phyloP scores from a whole-genome alignment of 2,329 filamentous ascomycete genomes.

The Neopestalotiopsis sp. region DNA sequence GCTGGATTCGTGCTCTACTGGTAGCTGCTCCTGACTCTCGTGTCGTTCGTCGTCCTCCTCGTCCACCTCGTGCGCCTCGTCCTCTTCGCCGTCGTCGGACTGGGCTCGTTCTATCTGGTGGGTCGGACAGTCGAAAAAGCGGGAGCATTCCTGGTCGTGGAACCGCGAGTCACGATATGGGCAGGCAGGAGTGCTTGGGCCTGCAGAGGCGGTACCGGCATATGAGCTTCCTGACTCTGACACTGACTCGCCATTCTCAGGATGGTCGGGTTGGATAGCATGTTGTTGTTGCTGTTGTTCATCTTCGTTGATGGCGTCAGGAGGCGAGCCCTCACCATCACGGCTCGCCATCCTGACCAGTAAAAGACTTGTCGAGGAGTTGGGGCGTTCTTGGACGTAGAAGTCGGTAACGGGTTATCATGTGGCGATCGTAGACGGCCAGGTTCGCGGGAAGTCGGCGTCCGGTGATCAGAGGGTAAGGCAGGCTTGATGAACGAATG shows the following conservation, averaged over 20 bases:
- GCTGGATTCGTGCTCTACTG: not conserved
- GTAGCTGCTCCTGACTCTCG: not conserved
- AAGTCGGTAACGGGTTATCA: not conserved
- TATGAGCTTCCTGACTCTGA: conserved; percentile 44
- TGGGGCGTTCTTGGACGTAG: not conserved
- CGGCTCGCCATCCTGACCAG: conserved; percentile 8
- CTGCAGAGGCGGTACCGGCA: conserved; percentile 37
- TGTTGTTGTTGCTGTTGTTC: not conserved
- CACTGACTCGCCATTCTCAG: conserved; percentile 23
- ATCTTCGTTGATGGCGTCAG: not conserved
- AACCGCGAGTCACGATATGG: conserved; percentile 44
- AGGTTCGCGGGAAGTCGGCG: not conserved
- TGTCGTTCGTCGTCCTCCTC: not conserved
- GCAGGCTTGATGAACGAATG: not conserved
- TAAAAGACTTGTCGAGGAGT: not conserved
- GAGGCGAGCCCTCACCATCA: conserved; percentile 10
- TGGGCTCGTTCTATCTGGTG: conserved; percentile 46
- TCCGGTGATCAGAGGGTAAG: not conserved
- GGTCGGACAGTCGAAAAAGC: conserved; percentile 54
- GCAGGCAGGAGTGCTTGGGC: conserved; percentile 33
- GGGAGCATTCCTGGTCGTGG: conserved; percentile 50
- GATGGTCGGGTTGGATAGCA: not conserved
- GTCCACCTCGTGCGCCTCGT: not conserved
- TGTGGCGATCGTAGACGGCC: not conserved
- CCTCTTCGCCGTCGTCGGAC: conserved; percentile 5